Base-by-base conservation (phyloP, 2,329 filamentous ascomycete species). In the Nemania abortiva region DNA sequence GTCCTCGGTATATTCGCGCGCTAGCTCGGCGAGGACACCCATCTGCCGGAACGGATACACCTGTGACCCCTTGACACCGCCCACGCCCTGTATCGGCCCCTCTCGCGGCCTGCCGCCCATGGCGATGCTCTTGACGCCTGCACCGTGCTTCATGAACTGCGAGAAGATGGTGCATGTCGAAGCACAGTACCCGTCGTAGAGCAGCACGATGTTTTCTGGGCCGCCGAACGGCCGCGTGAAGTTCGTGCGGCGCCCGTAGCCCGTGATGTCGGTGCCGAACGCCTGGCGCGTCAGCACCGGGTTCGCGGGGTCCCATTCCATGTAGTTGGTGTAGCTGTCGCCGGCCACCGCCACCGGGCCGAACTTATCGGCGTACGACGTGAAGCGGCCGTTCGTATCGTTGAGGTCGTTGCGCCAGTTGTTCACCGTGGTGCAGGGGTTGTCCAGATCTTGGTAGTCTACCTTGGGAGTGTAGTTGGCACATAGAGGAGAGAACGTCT, bases 361-460 rank as follows among this genome's bases (percentile, higher is more conserved):
- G 53, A 71, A 71, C 50, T 71, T 71, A 55, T 71, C 69, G 24
- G 37, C 37, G 20, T 65, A 71, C 20, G 65, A 69, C 0, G 66
- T 63, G 54, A 71, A 71, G 69, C 39, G 66, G 22, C 53, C 66
- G 54, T 69, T 69, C 6, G 69, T 69, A 15, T 62, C 62, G 29
- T 71, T 71, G 27, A 71, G 62, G 20, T 71, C 69, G 52, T 60
- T 65, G 3, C 69, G 66, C 65, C 65, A 71, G 54, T 71, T 71
- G 34, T 69, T 47, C 9, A 59, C 60, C 1, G 63, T 57, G 11
- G 53, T 68, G 54, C 66, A 71, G 20, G 50, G 34, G 20, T 55
- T 29, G 47, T 69, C 66, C 1, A 71, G 31, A 0, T 71, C 54
- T 15, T 69, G 65, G 6, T 10, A 63, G 50, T 65, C 69, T 22